Evolutionary conservation across 306 rosid genomes (phyloP).

Genomic region (Acacia melanoxylon): DNA sequence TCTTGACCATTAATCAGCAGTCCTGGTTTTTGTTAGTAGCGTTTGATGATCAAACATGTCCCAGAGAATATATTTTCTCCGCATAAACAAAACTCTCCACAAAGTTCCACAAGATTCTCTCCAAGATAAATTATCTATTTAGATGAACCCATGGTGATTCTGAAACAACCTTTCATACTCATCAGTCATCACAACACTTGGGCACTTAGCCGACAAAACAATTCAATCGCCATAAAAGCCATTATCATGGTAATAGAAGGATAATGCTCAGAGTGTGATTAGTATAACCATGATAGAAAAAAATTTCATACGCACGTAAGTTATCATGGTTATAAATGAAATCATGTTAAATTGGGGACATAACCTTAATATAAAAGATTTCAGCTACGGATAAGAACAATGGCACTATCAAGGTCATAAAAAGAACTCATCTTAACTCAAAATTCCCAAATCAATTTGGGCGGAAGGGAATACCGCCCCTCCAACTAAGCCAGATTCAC

Average conservation of each 20-base stretch:
- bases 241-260: no score
- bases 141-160: slow-evolving; percentile 12
- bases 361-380: no score
- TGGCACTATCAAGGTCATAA: no score
- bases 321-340: neutral
- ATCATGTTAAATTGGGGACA: no score
- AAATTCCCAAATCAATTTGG: neutral
- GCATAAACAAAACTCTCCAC: neutral
- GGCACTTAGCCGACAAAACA: neutral
- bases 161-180: neutral
- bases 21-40: neutral
- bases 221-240: no score
- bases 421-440: neutral
- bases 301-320: no score
- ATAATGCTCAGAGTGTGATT: no score
- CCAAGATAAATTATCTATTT: neutral
- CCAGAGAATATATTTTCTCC: slow-evolving; percentile 4
- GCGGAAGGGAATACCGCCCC: neutral
- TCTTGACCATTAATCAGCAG: slow-evolving; percentile 12
- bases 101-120: slow-evolving; percentile 3
- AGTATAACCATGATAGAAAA: no score
- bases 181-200: neutral
- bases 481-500: neutral
- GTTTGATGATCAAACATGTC: neutral
- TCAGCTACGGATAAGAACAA: no score